phyloP scores from a whole-genome alignment of 495 filamentous ascomycete species.

The Penicillium goetzii region DNA sequence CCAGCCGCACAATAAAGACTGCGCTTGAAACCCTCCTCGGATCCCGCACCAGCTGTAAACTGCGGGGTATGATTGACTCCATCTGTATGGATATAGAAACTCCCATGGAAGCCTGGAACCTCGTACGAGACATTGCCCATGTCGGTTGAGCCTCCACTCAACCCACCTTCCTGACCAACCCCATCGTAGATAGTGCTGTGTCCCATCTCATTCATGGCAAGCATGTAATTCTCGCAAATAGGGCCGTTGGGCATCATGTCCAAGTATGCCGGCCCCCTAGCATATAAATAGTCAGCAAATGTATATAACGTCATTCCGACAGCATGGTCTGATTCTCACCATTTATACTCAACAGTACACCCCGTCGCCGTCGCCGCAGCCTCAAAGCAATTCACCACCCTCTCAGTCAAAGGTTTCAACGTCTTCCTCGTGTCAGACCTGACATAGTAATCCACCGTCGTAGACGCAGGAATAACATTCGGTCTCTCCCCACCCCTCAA shows the following conservation, averaged over 20 bases:
- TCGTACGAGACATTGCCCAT: slow-evolving; percentile 60
- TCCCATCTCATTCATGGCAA: slow-evolving; percentile 51
- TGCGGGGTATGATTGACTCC: slow-evolving; percentile 58
- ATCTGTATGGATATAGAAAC: slow-evolving; percentile 54
- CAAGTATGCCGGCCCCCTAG: slow-evolving; percentile 52
- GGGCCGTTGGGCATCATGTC: slow-evolving; percentile 53
- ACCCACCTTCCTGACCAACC: slow-evolving; percentile 35
- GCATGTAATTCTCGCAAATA: slow-evolving; percentile 55
- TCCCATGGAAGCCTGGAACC: slow-evolving; percentile 61
- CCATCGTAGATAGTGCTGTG: slow-evolving; percentile 47
- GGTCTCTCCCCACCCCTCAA: slow-evolving; percentile 46
- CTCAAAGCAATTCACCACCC: slow-evolving; percentile 59
- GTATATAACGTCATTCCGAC: background rate
- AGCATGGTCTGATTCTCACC: slow-evolving; percentile 16
- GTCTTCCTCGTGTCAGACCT: slow-evolving; percentile 49
- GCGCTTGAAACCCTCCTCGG: slow-evolving; percentile 47
- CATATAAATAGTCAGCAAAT: background rate
- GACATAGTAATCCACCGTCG: slow-evolving; percentile 59
- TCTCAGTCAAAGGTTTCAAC: slow-evolving; percentile 50
- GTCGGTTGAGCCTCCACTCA: slow-evolving; percentile 42
- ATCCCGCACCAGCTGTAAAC: slow-evolving; percentile 57
- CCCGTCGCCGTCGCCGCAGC: slow-evolving; percentile 60
- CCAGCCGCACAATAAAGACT: slow-evolving; percentile 56
- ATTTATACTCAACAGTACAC: slow-evolving; percentile 52
- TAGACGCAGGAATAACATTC: slow-evolving; percentile 58